These are phyloP conservation scores for Starmerella etchellsii DNA, from an alignment of 805 yeast genomes.

Conservation along the genomic window DNA sequence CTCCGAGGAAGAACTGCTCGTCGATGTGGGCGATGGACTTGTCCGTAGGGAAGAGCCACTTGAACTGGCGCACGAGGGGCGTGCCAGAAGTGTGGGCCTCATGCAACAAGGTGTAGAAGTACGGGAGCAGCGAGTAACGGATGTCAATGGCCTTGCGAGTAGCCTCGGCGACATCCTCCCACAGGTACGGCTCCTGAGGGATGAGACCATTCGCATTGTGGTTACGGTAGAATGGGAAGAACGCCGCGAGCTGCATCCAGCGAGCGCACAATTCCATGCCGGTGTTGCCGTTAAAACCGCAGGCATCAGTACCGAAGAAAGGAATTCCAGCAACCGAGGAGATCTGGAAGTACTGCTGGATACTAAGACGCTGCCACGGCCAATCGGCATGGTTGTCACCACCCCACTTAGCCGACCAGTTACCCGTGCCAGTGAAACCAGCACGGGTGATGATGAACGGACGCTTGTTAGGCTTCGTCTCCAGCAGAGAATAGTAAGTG, in stretches of 20 bases:
- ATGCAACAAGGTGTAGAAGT: conserved; percentile 1
- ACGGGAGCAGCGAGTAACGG: not conserved
- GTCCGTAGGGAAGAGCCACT: conserved; percentile 2
- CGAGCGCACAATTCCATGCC: conserved; percentile 1
- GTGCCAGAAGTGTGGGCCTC: conserved; percentile 1
- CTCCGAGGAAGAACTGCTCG: conserved; percentile 1
- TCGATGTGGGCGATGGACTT: not conserved
- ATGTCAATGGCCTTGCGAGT: not conserved
- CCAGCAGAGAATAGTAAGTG: conserved; percentile 1
- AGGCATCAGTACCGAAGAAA: conserved; percentile 2
- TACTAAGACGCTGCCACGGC: not conserved
- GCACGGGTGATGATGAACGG: conserved; percentile 1
- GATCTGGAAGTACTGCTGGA: not conserved
- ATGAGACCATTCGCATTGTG: not conserved
- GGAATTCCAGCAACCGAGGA: not conserved
- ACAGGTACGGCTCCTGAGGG: not conserved
- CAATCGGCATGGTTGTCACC: conserved; percentile 1
- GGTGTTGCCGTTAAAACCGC: conserved; percentile 1
- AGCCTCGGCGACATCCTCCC: not conserved
- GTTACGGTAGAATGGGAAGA: conserved; percentile 1
- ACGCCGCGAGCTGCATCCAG: conserved; percentile 3
- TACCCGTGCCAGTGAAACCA: not conserved
- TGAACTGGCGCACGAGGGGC: not conserved
- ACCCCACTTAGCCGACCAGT: conserved; percentile 3
- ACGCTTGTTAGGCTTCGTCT: not conserved